Percentiles rank a stretch among this genome's conserved stretches.
These are phyloP conservation scores for Truncatella angustata DNA, from an alignment of 2,329 filamentous ascomycete species.

Conservation along the genomic window DNA sequence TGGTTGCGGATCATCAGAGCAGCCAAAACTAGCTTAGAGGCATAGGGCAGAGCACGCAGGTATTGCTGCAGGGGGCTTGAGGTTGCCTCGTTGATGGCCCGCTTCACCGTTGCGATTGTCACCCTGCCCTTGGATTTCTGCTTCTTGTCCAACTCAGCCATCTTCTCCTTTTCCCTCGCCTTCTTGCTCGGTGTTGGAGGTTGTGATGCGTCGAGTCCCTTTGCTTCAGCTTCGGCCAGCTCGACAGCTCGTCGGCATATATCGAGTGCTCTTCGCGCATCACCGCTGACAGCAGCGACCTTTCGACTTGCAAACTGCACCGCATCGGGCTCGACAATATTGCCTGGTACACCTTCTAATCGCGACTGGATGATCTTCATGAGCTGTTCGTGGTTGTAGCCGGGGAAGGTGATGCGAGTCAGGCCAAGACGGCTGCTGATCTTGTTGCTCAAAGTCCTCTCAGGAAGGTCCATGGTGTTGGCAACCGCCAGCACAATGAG, in stretches of 20 bases:
- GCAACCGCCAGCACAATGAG: conserved; percentile 96
- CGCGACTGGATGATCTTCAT: conserved; percentile 98
- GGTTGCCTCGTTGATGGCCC: conserved; percentile 92
- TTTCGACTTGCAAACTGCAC: conserved; percentile 96
- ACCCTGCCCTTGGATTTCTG: conserved; percentile 57
- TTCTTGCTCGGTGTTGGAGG: conserved; percentile 63
- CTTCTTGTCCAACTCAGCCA: conserved; percentile 29
- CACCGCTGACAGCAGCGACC: conserved; percentile 92
- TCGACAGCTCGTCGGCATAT: conserved; percentile 95
- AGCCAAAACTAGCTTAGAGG: conserved; percentile 81
- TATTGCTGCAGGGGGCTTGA: conserved; percentile 89
- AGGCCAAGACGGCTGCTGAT: conserved; percentile 90
- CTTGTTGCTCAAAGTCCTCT: conserved; percentile 95
- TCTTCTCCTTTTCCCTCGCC: conserved; percentile 23
- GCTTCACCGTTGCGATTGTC: conserved; percentile 89
- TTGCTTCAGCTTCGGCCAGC: conserved; percentile 75
- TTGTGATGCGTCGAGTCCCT: conserved; percentile 37
- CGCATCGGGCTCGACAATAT: conserved; percentile 89
- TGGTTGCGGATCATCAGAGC: conserved; percentile 77
- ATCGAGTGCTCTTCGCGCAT: conserved; percentile 87
- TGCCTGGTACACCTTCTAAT: conserved; percentile 80
- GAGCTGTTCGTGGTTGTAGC: conserved; percentile 94
- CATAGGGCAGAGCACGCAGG: conserved; percentile 76
- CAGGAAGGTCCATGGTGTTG: conserved; percentile 98
- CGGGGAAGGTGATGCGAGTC: conserved; percentile 93